Evolutionary conservation across 208 protist species (phyloP).

Genomic region (Leishmania tropica): DNA sequence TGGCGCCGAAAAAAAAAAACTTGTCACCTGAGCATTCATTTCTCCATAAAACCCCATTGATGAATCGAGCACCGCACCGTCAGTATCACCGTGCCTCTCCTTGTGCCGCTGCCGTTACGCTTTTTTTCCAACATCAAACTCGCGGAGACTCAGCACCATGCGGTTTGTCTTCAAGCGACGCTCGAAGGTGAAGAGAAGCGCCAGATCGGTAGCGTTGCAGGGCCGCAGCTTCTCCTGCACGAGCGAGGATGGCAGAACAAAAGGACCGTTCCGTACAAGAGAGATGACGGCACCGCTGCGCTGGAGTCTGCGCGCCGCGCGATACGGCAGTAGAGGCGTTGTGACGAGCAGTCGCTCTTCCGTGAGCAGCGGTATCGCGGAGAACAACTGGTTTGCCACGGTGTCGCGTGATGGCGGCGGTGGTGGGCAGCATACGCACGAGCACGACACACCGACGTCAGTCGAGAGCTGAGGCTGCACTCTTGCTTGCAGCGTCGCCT

Average conservation of each 20-base stretch:
- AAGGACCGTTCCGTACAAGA: constrained; percentile 74
- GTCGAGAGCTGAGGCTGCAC: constrained; percentile 44
- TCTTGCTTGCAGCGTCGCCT: constrained; percentile 28
- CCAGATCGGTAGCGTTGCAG: constrained; percentile 62
- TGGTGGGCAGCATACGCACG: constrained; percentile 35
- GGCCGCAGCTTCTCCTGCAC: constrained; percentile 39
- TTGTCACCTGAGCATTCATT: neutral
- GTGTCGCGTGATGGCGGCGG: constrained; percentile 17
- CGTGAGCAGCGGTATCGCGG: constrained; percentile 15
- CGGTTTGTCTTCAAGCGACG: constrained; percentile 80
- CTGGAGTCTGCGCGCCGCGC: constrained; percentile 54
- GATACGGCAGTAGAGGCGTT: constrained; percentile 81
- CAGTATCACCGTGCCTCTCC: no score
- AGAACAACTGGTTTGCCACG: constrained; percentile 18
- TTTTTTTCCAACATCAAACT: constrained; percentile 50
- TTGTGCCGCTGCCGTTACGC: neutral
- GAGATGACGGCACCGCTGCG: constrained; percentile 54
- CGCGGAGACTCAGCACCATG: constrained; percentile 74
- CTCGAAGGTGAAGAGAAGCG: constrained; percentile 88
- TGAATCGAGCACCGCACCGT: neutral
- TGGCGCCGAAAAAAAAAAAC: no score
- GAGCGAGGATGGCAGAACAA: constrained; percentile 52
- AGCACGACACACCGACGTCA: constrained; percentile 56
- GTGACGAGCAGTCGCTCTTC: constrained; percentile 61
- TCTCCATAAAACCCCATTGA: neutral